Evolutionary conservation across 2,329 filamentous ascomycete species (phyloP), one percentile per base, ranked within the genome.

Genomic region (Chrysoporthe deuterocubensis): DNA sequence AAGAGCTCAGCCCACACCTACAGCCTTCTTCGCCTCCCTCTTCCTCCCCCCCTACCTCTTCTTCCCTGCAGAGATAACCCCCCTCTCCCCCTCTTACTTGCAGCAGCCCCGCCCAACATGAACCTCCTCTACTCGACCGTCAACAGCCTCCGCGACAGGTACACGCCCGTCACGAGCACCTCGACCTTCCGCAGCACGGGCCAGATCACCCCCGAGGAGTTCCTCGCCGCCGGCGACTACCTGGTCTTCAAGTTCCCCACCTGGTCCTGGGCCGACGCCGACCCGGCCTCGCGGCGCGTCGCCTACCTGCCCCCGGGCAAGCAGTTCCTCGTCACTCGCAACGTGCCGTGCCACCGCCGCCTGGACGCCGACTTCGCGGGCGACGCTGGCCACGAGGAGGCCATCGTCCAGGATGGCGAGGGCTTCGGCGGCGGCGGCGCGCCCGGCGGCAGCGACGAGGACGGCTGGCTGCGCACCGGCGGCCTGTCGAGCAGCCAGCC

Each of bases 221-320:
- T 99, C 80, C 86, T 97, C 62, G 91, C 92, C 4, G 96, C 96
- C 3, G 96, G 96, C 74, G 96, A 99, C 83, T 99, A 98, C 79
- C 89, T 99, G 48, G 94, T 97, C 76, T 97, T 96, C 89, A 98
- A 97, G 84, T 99, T 99, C 81, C 96, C 95, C 9, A 97, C 95
- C 68, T 99, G 96, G 96, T 92, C 93, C 62, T 99, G 96, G 96
- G 90, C 92, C 72, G 93, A 96, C 75, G 94, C 95, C 72, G 92
- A 95, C 66, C 89, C 90, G n/a, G 87, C 90, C 1, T 86, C 88
- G 70, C 92, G 93, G 78, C 91, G 94, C 71, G 92, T 92, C 66
- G 83, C 84, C 72, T 92, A 97, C 77, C 88, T 99, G 4, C 96
- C 96, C 0, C 81, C 89, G 0, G 93, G 92, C 63, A 99, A 98